phyloP scores from a whole-genome alignment of 2,329 filamentous ascomycete genomes.

The Nannizziopsis arthrosporioides region DNA sequence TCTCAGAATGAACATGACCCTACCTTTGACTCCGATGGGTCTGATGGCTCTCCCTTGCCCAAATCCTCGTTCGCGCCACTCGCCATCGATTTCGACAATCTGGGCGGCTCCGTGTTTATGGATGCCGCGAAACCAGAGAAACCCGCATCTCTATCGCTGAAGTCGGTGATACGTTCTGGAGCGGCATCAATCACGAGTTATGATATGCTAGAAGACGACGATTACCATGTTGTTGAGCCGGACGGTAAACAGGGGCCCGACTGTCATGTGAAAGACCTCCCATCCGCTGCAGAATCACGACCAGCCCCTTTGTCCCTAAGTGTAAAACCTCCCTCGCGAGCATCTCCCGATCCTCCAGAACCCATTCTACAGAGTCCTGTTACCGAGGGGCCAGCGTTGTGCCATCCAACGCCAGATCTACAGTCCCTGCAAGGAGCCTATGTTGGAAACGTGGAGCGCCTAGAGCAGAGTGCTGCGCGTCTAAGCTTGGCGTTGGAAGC shows the following conservation, averaged over 20 bases:
- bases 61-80: slow-evolving; percentile 22
- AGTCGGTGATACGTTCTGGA: slow-evolving; percentile 14
- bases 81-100: slow-evolving; percentile 23
- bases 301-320: not conserved
- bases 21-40: slow-evolving; percentile 26
- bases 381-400: slow-evolving; percentile 34
- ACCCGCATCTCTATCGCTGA: slow-evolving; percentile 14
- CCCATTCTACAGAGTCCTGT: slow-evolving; percentile 30
- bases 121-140: slow-evolving; percentile 22
- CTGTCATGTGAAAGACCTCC: slow-evolving; percentile 4
- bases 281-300: not conserved
- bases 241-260: slow-evolving; percentile 9
- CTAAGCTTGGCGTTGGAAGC: slow-evolving; percentile 39
- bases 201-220: slow-evolving; percentile 38
- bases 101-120: slow-evolving; percentile 22
- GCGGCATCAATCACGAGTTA: slow-evolving; percentile 25
- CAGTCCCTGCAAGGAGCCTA: slow-evolving; percentile 42
- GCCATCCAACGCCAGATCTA: slow-evolving; percentile 39
- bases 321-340: not conserved
- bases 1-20: slow-evolving; percentile 32
- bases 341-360: slow-evolving; percentile 14
- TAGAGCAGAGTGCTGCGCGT: slow-evolving; percentile 39
- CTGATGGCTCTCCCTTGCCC: slow-evolving; percentile 22
- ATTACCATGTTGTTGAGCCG: slow-evolving; percentile 29
- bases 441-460: slow-evolving; percentile 38